phyloP scores from a whole-genome alignment of 2,329 filamentous ascomycete species.

The Colletotrichum kahawae region DNA sequence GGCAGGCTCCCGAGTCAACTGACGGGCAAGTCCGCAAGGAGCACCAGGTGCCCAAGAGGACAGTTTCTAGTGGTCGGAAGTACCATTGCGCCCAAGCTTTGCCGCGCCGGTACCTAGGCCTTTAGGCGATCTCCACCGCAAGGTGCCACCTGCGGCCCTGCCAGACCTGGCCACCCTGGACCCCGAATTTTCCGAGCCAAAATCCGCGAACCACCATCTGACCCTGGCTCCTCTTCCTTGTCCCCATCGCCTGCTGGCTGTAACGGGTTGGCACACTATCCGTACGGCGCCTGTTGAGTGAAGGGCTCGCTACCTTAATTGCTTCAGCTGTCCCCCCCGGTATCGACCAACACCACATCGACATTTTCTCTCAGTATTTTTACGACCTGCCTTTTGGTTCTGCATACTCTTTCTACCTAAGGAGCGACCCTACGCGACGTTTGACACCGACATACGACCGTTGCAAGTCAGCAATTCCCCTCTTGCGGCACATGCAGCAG shows the following conservation, averaged over 20 bases:
- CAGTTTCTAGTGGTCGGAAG: neutral
- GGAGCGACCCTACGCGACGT: neutral
- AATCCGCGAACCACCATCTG: constrained; percentile 18
- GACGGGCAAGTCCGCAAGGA: constrained; percentile 7
- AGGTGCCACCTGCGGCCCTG: neutral
- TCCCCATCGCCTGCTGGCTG: neutral
- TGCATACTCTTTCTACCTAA: neutral
- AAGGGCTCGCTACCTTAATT: constrained; percentile 15
- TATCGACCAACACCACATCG: neutral
- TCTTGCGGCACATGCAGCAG: neutral
- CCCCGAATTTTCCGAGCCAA: constrained; percentile 14
- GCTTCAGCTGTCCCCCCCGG: constrained; percentile 9
- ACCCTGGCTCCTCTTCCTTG: neutral
- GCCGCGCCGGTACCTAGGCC: neutral
- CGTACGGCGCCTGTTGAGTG: neutral
- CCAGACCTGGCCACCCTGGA: constrained; percentile 7
- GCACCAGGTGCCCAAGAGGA: constrained; percentile 10
- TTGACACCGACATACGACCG: neutral
- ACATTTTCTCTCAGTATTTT: neutral
- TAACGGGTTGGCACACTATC: neutral
- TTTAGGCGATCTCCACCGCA: neutral
- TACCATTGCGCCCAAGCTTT: neutral
- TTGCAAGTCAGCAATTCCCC: neutral
- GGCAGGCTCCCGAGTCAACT: constrained; percentile 6
- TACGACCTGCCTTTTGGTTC: neutral